Evolutionary conservation across 192 early-diverging fungal genomes (phyloP), one percentile per base, ranked within the genome.

Genomic region (Entophlyctis luteolus): DNA sequence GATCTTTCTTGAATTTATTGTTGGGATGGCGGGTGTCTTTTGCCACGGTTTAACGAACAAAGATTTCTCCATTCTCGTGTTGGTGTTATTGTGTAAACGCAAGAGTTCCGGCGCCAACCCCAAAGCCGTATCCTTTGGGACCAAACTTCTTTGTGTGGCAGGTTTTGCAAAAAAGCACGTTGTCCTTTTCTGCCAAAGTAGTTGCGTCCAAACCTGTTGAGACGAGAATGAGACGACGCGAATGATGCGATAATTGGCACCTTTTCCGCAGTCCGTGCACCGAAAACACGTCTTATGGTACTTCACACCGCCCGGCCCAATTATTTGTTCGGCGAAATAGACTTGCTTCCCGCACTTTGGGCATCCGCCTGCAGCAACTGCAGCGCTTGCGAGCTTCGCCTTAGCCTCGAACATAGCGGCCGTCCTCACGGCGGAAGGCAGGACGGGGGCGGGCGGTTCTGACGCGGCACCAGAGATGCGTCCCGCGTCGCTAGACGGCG

Each of bases 221-320:
- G 75, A 14, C 55, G 55, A 27, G 27, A 28, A 8, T 22, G 34
- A 28, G n/a, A n/a, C n/a, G n/a, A n/a, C n/a, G n/a, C n/a, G n/a
- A n/a, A n/a, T n/a, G n/a, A n/a, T n/a, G n/a, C n/a, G n/a, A n/a
- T n/a, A n/a, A n/a, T n/a, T n/a, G n/a, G n/a, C 10, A 3, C 70
- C 36, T 6, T 72, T 72, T 23, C 66, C 48, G 57, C 71, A 72
- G 29, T 67, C 71, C 27, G 58, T 67, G 57, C 80, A 82, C 34
- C 56, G 38, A 62, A 82, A 79, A 60, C 80, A 82, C 48, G 65
- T 23, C 55, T 80, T 80, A 71, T 83, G 81, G 60, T 76, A 80
- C 45, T 83, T 83, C 27, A 65, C 29, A 22, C 71, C 67, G 18
- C 63, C 60, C 2, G 81, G 81, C 12, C 81, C 81, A 33, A 80